Evolutionary conservation across 768 basidiomycete species (phyloP), one percentile per base, ranked within the genome.

Genomic region (Pluteus cervinus): DNA sequence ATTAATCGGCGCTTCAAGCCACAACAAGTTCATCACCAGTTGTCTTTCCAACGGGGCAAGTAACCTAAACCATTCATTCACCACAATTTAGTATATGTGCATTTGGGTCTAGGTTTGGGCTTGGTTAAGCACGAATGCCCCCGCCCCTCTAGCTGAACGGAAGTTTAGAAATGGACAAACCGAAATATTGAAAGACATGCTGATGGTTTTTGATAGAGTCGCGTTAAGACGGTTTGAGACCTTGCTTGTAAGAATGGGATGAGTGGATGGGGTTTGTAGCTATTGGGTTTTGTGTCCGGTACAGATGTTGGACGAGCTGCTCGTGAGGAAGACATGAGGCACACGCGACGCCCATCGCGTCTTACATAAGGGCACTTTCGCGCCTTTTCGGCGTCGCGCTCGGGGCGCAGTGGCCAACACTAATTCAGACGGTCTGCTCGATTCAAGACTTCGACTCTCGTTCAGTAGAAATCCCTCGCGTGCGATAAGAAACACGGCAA

Each of bases 101-200:
- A 36, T 44, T 20, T 12, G 16, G 30, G 36, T 30, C 18, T 34
- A 37, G 29, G 39, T 36, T n/a, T 33, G 29, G 36, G n/a, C n/a
- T n/a, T n/a, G n/a, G n/a, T n/a, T n/a, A n/a, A n/a, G n/a, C n/a
- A n/a, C n/a, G n/a, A n/a, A n/a, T n/a, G n/a, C n/a, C n/a, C n/a
- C n/a, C n/a, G n/a, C n/a, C n/a, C n/a, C n/a, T n/a, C n/a, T n/a
- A n/a, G 22, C 5, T 17, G 7, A 41, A 32, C 14, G 9, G 9
- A 14, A 11, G 21, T 28, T 36, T 16, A 41, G 31, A 17, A 36
- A 43, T 24, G 43, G 33, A 56, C 68, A 45, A 43, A 88, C 86
- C 91, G 78, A 61, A 91, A 91, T 58, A 96, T 81, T 17, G 87
- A 82, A 36, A 96, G 74, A 61, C 90, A 91, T 63, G 86, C 83